Base-by-base conservation (phyloP, 164 flowering plant genomes). In the Buxus sempervirens region DNA sequence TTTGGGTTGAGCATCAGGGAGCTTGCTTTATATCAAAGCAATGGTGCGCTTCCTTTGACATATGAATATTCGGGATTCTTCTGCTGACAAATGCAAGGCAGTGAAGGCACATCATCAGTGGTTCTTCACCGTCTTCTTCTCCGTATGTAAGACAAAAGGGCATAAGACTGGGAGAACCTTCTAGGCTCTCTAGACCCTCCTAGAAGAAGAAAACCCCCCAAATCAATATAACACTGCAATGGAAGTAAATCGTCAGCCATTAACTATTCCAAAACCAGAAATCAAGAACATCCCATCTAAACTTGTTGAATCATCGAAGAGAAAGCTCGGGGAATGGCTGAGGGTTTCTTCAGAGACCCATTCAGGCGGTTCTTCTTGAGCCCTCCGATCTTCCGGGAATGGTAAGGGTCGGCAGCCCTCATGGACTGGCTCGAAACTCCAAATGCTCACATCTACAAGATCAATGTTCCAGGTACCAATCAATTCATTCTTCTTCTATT, bases 361-460 rank as follows among this genome's bases (percentile, higher is more conserved):
- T 76, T 83, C 25, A 59, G 86, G 72, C 78, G 85, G 15, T 73
- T 84, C 68, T 73, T 84, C 70, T 73, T 56, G 60, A 72, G 79
- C 76, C 77, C 83, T 41, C 71, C 82, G 2, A 38, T 84, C 26
- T 69, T 72, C 75, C 73, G 84, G 7, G 65, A 77, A 16, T 79
- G 72, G 74, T 70, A 85, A 0, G 90, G 85, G 54, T 79, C 88
- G 4, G 36, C 80, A 26, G 90, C 88, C 24, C 83, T 74, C 48
- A 77, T 86, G 83, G 97, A 89, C 69, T 91, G 97, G 97, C 21
- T 91, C 9, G 97, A 90, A 74, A 78, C 90, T 60, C 92, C 88
- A 0, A 60, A 38, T 63, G 53, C 88, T 60, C 97, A 91, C 73
- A 68, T 86, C 82, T 79, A 82, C 83, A 91, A 88, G 70, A 49